Percentiles rank a stretch among this genome's conserved stretches.
Conservation (phyloP, 768 basidiomycete species). For the Mycena crocata region DNA sequence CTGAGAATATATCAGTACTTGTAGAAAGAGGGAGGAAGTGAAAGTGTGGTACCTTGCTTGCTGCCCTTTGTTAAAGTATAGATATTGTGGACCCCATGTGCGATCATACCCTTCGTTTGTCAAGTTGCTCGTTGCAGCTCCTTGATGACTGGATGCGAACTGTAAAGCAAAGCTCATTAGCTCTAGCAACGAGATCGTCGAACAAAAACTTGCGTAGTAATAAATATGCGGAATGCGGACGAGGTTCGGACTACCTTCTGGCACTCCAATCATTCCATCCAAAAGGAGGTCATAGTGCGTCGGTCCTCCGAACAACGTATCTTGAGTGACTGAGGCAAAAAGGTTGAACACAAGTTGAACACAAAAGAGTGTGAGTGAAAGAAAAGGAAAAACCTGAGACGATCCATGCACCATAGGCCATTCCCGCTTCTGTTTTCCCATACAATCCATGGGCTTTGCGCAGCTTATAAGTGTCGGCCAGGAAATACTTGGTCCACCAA, state of each 20-base stretch:
- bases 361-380: neutral
- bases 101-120: constrained; percentile 22
- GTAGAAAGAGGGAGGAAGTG: neutral
- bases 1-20: neutral
- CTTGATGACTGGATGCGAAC: constrained; percentile 25
- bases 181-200: neutral
- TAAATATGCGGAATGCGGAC: constrained; percentile 22
- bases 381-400: constrained; percentile 4
- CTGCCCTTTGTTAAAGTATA: constrained; percentile 25
- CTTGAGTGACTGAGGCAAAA: constrained; percentile 7
- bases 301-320: constrained; percentile 18
- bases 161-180: neutral
- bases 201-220: constrained; percentile 10
- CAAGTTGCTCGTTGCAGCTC: constrained; percentile 21
- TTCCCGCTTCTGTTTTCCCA: constrained; percentile 14
- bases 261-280: constrained; percentile 26
- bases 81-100: constrained; percentile 24
- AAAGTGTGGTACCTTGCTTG: neutral
- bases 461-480: constrained; percentile 13
- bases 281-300: constrained; percentile 20
- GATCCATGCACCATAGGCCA: constrained; percentile 26
- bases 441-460: constrained; percentile 22
- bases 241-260: constrained; percentile 20
- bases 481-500: constrained; percentile 28
- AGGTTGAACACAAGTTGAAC: neutral